Evolutionary conservation across 331 rosid species (phyloP), one percentile per base, ranked within the genome.

Genomic region (Saraca asoca): DNA sequence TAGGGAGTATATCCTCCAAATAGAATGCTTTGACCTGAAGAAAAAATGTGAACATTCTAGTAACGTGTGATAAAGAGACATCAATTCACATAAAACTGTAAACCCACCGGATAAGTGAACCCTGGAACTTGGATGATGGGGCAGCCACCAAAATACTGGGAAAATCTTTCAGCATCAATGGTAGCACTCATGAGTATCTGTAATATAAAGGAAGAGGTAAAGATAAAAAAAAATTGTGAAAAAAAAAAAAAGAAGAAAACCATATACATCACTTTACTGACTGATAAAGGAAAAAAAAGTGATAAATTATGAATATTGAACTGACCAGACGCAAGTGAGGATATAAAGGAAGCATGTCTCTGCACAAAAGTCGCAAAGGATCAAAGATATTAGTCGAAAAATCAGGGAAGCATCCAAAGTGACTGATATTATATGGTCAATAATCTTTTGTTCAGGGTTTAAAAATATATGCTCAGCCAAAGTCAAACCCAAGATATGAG

Each of bases 171-270:
- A 49, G 90, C 85, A 71, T 90, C 95, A 58, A 94, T 43, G 33
- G 97, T 94, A 53, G 99, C 99, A 79, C 97, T 94, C 97, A 90
- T 94, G 51, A 94, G 70, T 81, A 94, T 85, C 99, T 94, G 90
- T 71, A 62, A 59, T 38, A 69, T 44, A 56, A 68, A 29, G 69
- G 60, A 33, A 6, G 64, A 64, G n/a, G 49, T 50, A 19, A 24
- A 10, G 7, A 29, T 12, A 29, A 17, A 64, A 69, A 24, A 24
- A n/a, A n/a, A n/a, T n/a, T n/a, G n/a, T n/a, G 31, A 24, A 24
- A 24, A 24, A 24, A 24, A 24, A 24, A 24, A 24, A 24, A 24
- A 24, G 31, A 3, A 24, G 31, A 3, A 24, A 24, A 24, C 31
- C 1, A 24, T 24, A 24, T 24, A 24, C 3, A 24, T 24, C 31